Base-by-base conservation (phyloP, 2,329 filamentous ascomycete genomes). In the Arthrobotrys conoides region DNA sequence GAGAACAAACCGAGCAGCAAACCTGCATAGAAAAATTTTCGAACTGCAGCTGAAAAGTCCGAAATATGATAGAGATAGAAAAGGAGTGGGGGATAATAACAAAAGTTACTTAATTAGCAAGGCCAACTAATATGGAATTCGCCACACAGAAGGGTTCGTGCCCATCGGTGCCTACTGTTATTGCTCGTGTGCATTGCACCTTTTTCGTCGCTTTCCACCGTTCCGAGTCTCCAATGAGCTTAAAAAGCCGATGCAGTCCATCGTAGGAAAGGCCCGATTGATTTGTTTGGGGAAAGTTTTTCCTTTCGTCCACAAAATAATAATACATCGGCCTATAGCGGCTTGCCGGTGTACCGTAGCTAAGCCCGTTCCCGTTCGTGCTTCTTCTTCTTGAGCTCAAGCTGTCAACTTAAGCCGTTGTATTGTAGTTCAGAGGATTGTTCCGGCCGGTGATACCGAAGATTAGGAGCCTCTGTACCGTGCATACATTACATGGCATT, bases 291-390 rank as follows among this genome's bases (percentile, higher is more conserved):
- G 33, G 57, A 61, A 61, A n/a, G 27, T 38, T 48, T 16, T 48
- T 46, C 46, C 59, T 53, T 77, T 77, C 73, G 67, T 64, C 49
- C 49, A 53, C 73, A 67, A 77, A 36, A 30, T 30, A 12, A n/a
- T 33, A n/a, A 48, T 51, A 24, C 48, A 51, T 20, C 51, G 2
- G 5, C 16, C 30, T 41, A 59, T 59, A 57, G 53, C 64, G 66
- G 27, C 71, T 27, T 53, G 46, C 64, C 71, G 46, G 57, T 76
- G 22, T 76, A 55, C 67, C 12, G 5, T 51, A 51, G 12, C 67
- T 67, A 67, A 71, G 20, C 49, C 61, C 72, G 72, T 44, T 77
- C 73, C 73, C 67, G 73, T 71, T 76, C 72, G 65, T 71, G 51
- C 73, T 63, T 77, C n/a, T n/a, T n/a, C n/a, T n/a, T n/a, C n/a